Conservation (phyloP, 2,329 filamentous ascomycete genomes). For the Orbilia brochopaga region DNA sequence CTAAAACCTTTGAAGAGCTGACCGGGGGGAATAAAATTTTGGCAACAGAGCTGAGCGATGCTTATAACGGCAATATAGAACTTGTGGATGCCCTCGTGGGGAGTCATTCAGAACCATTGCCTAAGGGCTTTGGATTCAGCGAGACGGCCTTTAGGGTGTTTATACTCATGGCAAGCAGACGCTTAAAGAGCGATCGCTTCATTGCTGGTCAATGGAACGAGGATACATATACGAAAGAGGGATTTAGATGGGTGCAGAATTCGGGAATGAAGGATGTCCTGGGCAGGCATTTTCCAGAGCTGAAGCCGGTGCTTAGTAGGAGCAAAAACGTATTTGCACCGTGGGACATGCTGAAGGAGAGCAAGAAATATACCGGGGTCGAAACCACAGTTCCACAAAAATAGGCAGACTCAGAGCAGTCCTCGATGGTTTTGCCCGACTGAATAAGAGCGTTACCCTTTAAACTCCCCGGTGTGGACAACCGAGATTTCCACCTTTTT, state of each 20-base stretch:
- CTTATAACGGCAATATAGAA: constrained; percentile 60
- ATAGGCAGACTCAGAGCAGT: background rate
- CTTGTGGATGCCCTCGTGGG: constrained; percentile 60
- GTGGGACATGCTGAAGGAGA: constrained; percentile 55
- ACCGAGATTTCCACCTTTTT: no score
- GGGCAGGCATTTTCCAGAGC: constrained; percentile 60
- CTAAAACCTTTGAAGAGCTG: constrained; percentile 58
- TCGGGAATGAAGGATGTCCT: constrained; percentile 60
- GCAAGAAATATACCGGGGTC: constrained; percentile 53
- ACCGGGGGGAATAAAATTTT: constrained; percentile 58
- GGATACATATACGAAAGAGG: constrained; percentile 59
- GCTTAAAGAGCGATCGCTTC: constrained; percentile 61
- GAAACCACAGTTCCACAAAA: constrained; percentile 57
- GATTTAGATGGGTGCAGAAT: constrained; percentile 60
- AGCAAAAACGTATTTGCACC: constrained; percentile 57
- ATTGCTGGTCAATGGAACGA: constrained; percentile 60
- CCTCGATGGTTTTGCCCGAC: no score
- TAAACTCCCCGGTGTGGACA: no score
- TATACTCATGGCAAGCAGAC: constrained; percentile 60
- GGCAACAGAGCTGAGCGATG: constrained; percentile 57
- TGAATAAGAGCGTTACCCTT: no score
- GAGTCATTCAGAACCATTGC: constrained; percentile 59
- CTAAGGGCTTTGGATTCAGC: constrained; percentile 61
- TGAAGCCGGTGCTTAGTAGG: constrained; percentile 56
- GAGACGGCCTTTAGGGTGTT: constrained; percentile 62